These are phyloP conservation scores for Cutaneotrichosporon sp. DNA, from an alignment of 1,284 basidiomycete genomes.

Conservation along the genomic window DNA sequence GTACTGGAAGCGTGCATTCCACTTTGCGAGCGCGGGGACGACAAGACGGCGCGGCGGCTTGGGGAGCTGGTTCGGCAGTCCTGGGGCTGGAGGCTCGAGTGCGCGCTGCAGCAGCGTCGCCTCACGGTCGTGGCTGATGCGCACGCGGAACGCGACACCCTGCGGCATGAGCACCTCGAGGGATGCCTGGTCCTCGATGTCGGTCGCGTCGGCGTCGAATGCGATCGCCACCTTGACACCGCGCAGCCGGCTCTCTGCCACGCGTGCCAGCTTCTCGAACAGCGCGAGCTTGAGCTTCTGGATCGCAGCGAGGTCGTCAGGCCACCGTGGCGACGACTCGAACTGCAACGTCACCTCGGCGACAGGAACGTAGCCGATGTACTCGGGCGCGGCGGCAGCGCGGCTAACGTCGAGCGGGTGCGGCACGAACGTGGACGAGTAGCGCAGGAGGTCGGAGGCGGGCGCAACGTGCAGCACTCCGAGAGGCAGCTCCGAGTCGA, in stretches of 20 bases:
- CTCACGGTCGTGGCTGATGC: slow-evolving; percentile 88
- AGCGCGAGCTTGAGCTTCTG: slow-evolving; percentile 95
- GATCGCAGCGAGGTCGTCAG: slow-evolving; percentile 86
- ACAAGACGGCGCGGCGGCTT: slow-evolving; percentile 53
- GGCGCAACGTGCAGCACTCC: slow-evolving; percentile 72
- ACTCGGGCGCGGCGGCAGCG: slow-evolving; percentile 54
- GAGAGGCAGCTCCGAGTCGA: slow-evolving; percentile 78
- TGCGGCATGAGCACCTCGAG: slow-evolving; percentile 76
- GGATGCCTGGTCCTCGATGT: slow-evolving; percentile 67
- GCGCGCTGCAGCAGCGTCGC: slow-evolving; percentile 73
- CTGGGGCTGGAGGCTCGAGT: slow-evolving; percentile 50
- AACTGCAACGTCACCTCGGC: slow-evolving; percentile 80
- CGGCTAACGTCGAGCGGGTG: slow-evolving; percentile 61
- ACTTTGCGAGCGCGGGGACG: slow-evolving; percentile 64
- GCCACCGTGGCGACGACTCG: slow-evolving; percentile 89
- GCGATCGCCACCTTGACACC: slow-evolving; percentile 59
- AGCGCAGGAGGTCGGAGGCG: slow-evolving; percentile 70
- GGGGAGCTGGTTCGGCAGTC: slow-evolving; percentile 37
- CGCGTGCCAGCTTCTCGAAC: slow-evolving; percentile 70
- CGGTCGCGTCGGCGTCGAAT: slow-evolving; percentile 60
- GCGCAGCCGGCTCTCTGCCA: slow-evolving; percentile 60
- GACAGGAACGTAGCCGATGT: slow-evolving; percentile 65
- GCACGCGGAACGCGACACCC: slow-evolving; percentile 82
- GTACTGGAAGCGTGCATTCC: slow-evolving; percentile 70
- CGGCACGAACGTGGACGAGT: slow-evolving; percentile 73